phyloP scores from a whole-genome alignment of 306 rosid species.

The Acacia acuminata region DNA sequence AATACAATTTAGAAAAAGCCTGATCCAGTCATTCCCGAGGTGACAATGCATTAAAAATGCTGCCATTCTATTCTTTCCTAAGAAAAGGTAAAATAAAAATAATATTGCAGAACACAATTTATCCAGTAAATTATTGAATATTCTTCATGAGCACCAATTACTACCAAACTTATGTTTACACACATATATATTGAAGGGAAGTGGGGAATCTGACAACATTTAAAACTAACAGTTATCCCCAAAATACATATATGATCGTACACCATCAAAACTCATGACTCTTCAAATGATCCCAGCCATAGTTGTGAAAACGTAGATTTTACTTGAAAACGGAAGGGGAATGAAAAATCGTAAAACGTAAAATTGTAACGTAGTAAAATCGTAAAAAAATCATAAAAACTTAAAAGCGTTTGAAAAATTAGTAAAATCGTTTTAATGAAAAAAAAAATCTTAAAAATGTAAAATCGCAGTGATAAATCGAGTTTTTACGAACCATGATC shows the following conservation, averaged over 20 bases:
- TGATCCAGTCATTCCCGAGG: too few species aligned
- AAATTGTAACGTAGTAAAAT: too few species aligned
- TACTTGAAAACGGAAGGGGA: neutral
- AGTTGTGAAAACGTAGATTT: neutral
- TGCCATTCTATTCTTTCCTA: conserved; percentile 50
- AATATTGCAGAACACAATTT: conserved; percentile 23
- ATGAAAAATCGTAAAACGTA: accelerated
- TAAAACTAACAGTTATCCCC: conserved; percentile 8
- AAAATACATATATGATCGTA: neutral
- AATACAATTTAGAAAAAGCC: too few species aligned
- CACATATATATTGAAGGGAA: neutral
- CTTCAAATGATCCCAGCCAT: too few species aligned
- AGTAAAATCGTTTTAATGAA: too few species aligned
- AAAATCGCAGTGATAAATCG: too few species aligned
- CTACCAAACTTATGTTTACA: conserved; percentile 20
- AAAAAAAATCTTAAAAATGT: too few species aligned
- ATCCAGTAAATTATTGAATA: conserved; percentile 28
- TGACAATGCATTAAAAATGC: too few species aligned
- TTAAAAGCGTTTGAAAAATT: too few species aligned
- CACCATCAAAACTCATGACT: too few species aligned
- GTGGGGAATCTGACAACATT: neutral
- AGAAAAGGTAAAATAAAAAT: conserved; percentile 19
- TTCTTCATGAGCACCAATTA: conserved; percentile 16
- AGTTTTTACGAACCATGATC: too few species aligned
- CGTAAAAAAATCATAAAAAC: too few species aligned